phyloP scores from a whole-genome alignment of 2,329 filamentous ascomycete species.

The Ophiostoma novo-ulmi region DNA sequence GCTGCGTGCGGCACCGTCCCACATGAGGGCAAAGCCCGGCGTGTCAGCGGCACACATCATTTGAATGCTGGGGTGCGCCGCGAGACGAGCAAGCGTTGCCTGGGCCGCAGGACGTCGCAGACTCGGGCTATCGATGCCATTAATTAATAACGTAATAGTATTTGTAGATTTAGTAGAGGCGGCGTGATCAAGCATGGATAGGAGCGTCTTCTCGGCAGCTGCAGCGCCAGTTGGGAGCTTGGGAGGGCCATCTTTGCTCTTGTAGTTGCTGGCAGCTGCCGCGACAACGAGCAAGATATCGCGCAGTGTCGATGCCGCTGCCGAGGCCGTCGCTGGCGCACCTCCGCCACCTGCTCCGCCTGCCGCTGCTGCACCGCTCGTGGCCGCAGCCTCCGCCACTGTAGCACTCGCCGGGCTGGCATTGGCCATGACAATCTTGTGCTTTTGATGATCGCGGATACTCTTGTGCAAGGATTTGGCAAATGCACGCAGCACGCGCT shows the following conservation, averaged over 20 bases:
- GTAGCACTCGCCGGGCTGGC: slow-evolving; percentile 52
- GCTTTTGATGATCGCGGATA: slow-evolving; percentile 34
- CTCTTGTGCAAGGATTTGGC: slow-evolving; percentile 61
- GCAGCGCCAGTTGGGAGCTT: slow-evolving; percentile 56
- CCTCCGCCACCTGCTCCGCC: slow-evolving; percentile 1
- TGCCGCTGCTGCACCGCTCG: slow-evolving; percentile 31
- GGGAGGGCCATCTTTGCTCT: slow-evolving; percentile 30
- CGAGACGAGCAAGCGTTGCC: slow-evolving; percentile 68
- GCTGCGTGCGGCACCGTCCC: slow-evolving; percentile 74
- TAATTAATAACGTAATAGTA: slow-evolving; percentile 65
- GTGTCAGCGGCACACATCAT: slow-evolving; percentile 81
- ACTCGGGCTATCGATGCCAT: slow-evolving; percentile 77
- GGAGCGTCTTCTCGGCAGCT: slow-evolving; percentile 63
- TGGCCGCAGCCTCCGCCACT: slow-evolving; percentile 40
- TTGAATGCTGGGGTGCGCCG: slow-evolving; percentile 64
- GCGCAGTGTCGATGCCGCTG: slow-evolving; percentile 48
- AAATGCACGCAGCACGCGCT: slow-evolving; percentile 67
- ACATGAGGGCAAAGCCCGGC: slow-evolving; percentile 79
- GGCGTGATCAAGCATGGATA: slow-evolving; percentile 53
- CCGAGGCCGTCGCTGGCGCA: slow-evolving; percentile 17
- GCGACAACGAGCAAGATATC: slow-evolving; percentile 67
- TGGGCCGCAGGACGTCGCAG: slow-evolving; percentile 69
- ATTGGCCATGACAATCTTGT: slow-evolving; percentile 75
- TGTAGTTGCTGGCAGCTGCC: slow-evolving; percentile 37
- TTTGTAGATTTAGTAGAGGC: slow-evolving; percentile 31